Percentiles rank a stretch among this genome's conserved stretches.
Evolutionary conservation across 2,329 filamentous ascomycete species (phyloP).

Genomic region (Geosmithia flava): DNA sequence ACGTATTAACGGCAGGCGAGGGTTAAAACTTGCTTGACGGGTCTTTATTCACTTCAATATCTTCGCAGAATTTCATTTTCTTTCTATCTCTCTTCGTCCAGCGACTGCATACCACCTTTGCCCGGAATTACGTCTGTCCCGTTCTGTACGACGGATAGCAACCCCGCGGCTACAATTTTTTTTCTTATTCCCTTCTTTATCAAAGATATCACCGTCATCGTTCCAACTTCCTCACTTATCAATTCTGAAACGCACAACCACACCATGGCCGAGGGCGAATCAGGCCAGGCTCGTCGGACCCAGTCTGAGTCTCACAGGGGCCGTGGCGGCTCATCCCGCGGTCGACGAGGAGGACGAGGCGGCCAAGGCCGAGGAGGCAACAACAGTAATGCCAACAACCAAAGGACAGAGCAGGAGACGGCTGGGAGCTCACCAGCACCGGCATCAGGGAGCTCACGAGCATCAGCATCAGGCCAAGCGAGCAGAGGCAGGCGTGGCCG

Average conservation of each 20-base stretch:
- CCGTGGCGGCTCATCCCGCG: not conserved
- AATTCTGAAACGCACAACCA: not conserved
- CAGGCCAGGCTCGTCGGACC: not conserved
- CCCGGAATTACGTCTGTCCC: not conserved
- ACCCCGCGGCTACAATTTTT: not conserved
- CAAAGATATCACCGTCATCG: not conserved
- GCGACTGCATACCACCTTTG: not conserved
- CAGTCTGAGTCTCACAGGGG: not conserved
- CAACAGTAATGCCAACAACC: not conserved
- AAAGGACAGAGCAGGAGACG: not conserved
- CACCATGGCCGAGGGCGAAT: conserved; percentile 1
- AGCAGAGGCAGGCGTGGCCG: not conserved
- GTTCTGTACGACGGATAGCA: not conserved
- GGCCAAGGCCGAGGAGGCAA: conserved; percentile 1
- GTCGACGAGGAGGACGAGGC: not conserved
- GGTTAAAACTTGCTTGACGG: not conserved
- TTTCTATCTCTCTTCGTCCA: not conserved
- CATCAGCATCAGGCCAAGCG: not conserved
- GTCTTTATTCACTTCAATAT: not conserved
- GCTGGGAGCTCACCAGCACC: not conserved
- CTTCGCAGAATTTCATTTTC: not conserved
- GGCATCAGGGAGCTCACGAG: not conserved
- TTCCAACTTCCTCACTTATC: not conserved
- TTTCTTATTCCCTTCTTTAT: not conserved
- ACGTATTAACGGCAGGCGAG: not conserved